A percentile compares a stretch with the other conserved stretches of the same genome.
Evolutionary conservation across 495 filamentous ascomycete species (phyloP).

Genomic region (Hypoxylon crocopeplum): DNA sequence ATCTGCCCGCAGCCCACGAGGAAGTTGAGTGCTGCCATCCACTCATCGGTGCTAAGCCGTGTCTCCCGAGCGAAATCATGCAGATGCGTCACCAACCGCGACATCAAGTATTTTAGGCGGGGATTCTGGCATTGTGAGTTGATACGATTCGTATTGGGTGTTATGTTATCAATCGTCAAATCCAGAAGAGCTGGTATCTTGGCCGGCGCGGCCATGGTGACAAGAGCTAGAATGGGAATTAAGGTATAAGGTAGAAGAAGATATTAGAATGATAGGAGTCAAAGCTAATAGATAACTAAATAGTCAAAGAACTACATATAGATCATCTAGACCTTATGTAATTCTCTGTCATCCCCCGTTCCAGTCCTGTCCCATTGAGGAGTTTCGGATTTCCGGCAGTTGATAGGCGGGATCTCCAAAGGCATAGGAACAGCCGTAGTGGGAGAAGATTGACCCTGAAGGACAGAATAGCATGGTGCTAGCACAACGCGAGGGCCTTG

Average conservation of each 20-base stretch:
- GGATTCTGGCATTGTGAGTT: conserved; percentile 72
- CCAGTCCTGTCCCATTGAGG: conserved; percentile 6
- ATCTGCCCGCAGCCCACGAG: conserved; percentile 77
- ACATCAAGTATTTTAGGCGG: conserved; percentile 75
- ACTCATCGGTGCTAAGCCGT: conserved; percentile 77
- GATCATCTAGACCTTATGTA: conserved; percentile 26
- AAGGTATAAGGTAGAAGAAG: neutral
- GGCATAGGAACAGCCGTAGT: neutral
- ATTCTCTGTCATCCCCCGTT: conserved; percentile 26
- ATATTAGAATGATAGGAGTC: neutral
- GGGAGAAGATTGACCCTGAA: conserved; percentile 33
- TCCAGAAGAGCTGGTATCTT: conserved; percentile 61
- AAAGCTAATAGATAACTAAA: neutral
- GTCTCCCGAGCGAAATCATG: conserved; percentile 87
- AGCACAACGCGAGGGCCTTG: neutral
- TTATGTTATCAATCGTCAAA: conserved; percentile 84
- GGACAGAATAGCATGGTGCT: neutral
- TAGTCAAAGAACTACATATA: neutral
- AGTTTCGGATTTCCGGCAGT: conserved; percentile 29
- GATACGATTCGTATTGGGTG: conserved; percentile 73
- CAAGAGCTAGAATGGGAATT: neutral
- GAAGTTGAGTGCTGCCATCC: conserved; percentile 77
- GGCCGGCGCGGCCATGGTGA: conserved; percentile 13
- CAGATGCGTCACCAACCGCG: conserved; percentile 75
- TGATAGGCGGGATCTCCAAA: conserved; percentile 17